phyloP scores from a whole-genome alignment of 1,284 basidiomycete species.

The Sanghuangporus weigelae region DNA sequence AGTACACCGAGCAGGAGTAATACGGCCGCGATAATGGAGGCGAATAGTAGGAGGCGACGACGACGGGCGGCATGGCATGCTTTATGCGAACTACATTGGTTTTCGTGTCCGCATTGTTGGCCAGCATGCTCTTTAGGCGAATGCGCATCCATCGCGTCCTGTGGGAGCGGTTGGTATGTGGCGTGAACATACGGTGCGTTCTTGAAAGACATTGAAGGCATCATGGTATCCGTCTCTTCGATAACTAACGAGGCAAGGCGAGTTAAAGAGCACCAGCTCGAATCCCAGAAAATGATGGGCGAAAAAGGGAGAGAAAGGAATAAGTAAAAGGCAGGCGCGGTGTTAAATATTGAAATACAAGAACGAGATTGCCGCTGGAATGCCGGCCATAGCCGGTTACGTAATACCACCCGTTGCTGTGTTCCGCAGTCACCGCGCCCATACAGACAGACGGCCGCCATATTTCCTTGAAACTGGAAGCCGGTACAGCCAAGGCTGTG shows the following conservation, averaged over 20 bases:
- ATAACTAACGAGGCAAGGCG: not conserved
- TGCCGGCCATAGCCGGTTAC: not conserved
- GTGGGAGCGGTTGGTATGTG: slow-evolving; percentile 16
- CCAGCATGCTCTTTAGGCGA: not conserved
- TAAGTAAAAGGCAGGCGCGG: not conserved
- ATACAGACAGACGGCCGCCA: not conserved
- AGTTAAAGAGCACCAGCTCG: not conserved
- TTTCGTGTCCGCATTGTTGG: not conserved
- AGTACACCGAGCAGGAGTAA: not conserved
- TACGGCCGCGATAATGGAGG: not conserved
- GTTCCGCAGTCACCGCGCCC: not conserved
- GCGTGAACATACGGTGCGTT: not conserved
- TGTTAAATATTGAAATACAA: not conserved
- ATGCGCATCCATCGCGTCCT: slow-evolving; percentile 10
- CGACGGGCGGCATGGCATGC: slow-evolving; percentile 8
- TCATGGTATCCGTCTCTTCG: not conserved
- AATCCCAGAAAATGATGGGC: not conserved
- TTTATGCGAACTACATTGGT: not conserved
- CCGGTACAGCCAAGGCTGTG: too few relatives aligned
- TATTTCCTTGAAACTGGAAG: too few relatives aligned
- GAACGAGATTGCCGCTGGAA: not conserved
- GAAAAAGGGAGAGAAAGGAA: not conserved
- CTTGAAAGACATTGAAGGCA: slow-evolving; percentile 3
- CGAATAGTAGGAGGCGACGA: slow-evolving; percentile 5
- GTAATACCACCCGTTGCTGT: not conserved